Base-by-base conservation (phyloP, 2,329 filamentous ascomycete genomes). In the Aspergillus fijiensis region DNA sequence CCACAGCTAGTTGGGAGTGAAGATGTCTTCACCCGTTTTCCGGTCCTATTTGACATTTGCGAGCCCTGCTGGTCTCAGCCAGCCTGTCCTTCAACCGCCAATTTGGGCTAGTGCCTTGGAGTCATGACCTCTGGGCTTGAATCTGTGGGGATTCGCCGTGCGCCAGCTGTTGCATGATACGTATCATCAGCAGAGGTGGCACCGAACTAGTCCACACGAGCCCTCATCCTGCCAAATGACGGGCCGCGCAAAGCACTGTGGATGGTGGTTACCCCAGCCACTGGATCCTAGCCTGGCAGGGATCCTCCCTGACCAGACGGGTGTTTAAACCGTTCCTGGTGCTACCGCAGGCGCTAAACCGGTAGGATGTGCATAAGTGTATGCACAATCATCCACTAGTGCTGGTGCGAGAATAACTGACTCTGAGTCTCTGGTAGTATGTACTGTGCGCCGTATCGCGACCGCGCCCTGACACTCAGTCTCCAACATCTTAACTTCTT, bases 241-340 rank as follows among this genome's bases (percentile, higher is more conserved):
- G 39, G 39, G n/a, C 39, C 39, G 39, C 39, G n/a, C 39, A 45
- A 45, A 45, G 39, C 39, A 45, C 19, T 45, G 39, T 50, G 49
- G 49, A 50, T 27, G 14, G 49, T 50, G 12, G 16, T 45, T 45
- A 16, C 14, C 39, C 39, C 16, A 45, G 39, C 39, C 39, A 16
- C 39, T 16, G 39, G n/a, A 19, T 45, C 39, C 39, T 45, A 45
- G 39, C 39, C 39, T 45, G 14, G 27, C 35, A 54, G 51, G 35
- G 51, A 54, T 45, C 14, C 51, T 12, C 39, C 39, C 19, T 25
- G 51, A 19, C 42, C 29, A 29, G 52, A 48, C 23, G 25, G 42
- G 21, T 49, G 27, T 33, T 50, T 50, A 16, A 51, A 52, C 48
- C 51, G 59, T 61, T 55, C 59, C 59, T 61, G 55, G 56, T 54